Evolutionary conservation across 2,329 filamentous ascomycete species (phyloP).

Genomic region (Apiospora koreana): DNA sequence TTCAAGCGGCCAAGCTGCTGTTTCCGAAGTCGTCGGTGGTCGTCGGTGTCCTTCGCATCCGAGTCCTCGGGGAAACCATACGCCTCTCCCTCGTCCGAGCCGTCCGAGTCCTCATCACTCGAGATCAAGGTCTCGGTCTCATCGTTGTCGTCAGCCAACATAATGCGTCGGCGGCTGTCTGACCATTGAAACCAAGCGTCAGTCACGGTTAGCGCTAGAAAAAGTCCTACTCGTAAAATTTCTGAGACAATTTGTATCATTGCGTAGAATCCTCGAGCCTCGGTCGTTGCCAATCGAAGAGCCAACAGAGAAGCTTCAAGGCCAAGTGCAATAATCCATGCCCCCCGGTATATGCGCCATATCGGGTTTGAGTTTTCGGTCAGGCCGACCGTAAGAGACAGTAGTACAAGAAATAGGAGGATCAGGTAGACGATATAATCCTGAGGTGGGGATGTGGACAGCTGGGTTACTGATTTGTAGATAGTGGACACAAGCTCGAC

Average conservation of each 20-base stretch:
- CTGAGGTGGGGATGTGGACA: neutral
- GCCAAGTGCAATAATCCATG: neutral
- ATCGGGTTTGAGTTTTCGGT: neutral
- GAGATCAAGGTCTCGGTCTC: neutral
- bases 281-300: neutral
- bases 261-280: neutral
- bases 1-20: constrained; percentile 24
- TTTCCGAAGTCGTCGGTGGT: neutral
- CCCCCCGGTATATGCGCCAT: neutral
- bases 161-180: neutral
- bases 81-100: neutral
- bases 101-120: neutral
- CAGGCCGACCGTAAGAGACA: neutral
- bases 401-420: neutral
- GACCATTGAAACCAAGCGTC: neutral
- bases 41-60: neutral
- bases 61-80: neutral
- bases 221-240: neutral
- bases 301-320: neutral
- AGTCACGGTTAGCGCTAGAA: neutral
- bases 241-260: neutral
- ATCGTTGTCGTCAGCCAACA: neutral
- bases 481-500: neutral
- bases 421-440: neutral
- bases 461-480: neutral